Conservation (phyloP, 331 rosid species). For the Ulmus americana region DNA sequence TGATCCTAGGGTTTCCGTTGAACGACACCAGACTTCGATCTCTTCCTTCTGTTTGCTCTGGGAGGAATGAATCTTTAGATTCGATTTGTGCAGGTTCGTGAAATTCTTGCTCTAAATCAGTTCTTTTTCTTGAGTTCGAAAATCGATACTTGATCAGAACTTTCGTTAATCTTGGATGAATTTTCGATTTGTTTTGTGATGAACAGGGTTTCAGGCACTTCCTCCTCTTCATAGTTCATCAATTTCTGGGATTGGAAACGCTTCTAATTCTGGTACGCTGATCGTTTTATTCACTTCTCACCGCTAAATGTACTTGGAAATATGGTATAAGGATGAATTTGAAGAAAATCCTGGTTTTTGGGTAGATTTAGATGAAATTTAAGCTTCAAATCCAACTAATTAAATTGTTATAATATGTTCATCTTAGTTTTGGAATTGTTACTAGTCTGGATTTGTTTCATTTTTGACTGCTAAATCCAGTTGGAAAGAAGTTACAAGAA, state of each 20-base stretch:
- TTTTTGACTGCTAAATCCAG: no score
- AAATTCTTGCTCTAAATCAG: not conserved
- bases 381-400: no score
- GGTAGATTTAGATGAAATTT: no score
- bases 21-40: constrained; percentile 44
- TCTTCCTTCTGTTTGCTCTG: constrained; percentile 45
- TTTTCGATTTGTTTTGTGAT: not conserved
- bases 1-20: constrained; percentile 61
- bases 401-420: no score
- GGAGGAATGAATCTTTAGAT: constrained; percentile 12
- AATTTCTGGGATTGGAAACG: constrained; percentile 20
- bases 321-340: no score
- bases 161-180: not conserved
- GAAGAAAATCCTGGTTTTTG: no score
- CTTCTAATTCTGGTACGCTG: constrained; percentile 18
- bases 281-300: not conserved
- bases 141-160: not conserved
- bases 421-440: no score
- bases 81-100: constrained; percentile 48
- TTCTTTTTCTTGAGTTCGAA: constrained; percentile 6
- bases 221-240: constrained; percentile 43
- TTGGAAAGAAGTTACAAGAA: no score
- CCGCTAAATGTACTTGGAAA: no score
- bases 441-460: no score
- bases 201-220: constrained; percentile 35